These are phyloP conservation scores for Cladophialophora chaetospira DNA, from an alignment of 2,329 filamentous ascomycete species.

Conservation along the genomic window DNA sequence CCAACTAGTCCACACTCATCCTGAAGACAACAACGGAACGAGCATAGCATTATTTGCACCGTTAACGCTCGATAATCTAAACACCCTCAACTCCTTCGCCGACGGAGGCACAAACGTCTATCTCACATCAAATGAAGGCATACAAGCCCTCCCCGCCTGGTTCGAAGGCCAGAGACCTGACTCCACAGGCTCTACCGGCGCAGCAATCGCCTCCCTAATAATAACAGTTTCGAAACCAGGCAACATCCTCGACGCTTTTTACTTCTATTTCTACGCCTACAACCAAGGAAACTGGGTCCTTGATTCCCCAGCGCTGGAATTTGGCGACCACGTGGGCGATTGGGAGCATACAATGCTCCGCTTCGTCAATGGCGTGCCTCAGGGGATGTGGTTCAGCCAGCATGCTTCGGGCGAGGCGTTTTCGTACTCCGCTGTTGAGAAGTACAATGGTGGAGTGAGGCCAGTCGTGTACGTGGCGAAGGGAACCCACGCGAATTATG, in stretches of 20 bases:
- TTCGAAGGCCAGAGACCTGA: slow-evolving; percentile 58
- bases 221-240: slow-evolving; percentile 61
- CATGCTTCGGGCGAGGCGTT: slow-evolving; percentile 66
- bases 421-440: slow-evolving; percentile 53
- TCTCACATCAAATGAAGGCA: slow-evolving; percentile 53
- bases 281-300: slow-evolving; percentile 46
- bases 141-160: slow-evolving; percentile 50
- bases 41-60: slow-evolving; percentile 42
- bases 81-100: slow-evolving; percentile 48
- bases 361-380: slow-evolving; percentile 58
- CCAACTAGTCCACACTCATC: slow-evolving; percentile 51
- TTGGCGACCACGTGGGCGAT: slow-evolving; percentile 65
- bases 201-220: slow-evolving; percentile 50
- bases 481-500: slow-evolving; percentile 67
- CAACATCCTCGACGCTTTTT: slow-evolving; percentile 60
- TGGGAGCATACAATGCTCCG: slow-evolving; percentile 57
- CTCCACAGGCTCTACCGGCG: slow-evolving; percentile 53
- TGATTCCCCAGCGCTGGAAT: slow-evolving; percentile 42
- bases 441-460: slow-evolving; percentile 50
- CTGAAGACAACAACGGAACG: slow-evolving; percentile 46
- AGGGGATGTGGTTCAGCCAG: slow-evolving; percentile 64
- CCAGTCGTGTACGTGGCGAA: slow-evolving; percentile 62
- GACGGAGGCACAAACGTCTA: slow-evolving; percentile 51
- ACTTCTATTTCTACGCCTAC: slow-evolving; percentile 63
- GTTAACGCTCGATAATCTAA: slow-evolving; percentile 52